Evolutionary conservation across 2,329 filamentous ascomycete genomes (phyloP), one percentile per base, ranked within the genome.

Genomic region (Trichoderma polysporum): DNA sequence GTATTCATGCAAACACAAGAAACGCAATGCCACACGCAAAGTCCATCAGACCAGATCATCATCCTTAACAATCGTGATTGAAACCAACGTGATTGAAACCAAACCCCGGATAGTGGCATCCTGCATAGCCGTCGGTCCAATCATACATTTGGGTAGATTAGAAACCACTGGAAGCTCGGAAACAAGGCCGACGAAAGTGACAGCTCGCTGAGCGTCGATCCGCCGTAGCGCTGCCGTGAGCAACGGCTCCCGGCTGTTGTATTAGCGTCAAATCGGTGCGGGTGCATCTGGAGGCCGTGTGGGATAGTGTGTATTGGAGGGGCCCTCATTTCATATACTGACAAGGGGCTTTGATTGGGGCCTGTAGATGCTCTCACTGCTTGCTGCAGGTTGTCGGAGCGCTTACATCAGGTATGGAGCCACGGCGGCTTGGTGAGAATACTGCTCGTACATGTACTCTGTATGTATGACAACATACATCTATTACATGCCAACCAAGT

Each of bases 111-210:
- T 13, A 6, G n/a, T 54, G 47, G 33, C 47, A 63, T 53, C 50
- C 37, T 35, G 50, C 49, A 63, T 63, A 54, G 47, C 60, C 60
- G 50, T 25, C 60, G 59, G 56, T 62, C 59, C 47, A 47, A 62
- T 56, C 27, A 53, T 62, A 53, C 47, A 27, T 39, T n/a, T n/a
- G 33, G 33, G 29, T 27, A 47, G 27, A 15, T 25, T 39, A 22
- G 52, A 54, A n/a, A 19, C 52, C 52, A n/a, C 52, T 54, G 31
- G 25, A 52, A 31, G 49, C 3, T 5, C 25, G n/a, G 56, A 41
- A 45, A 41, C 25, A 41, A n/a, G 45, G 35, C 59, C 59, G 29
- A 19, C 22, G 27, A 39, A 45, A 3, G 19, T 39, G 35, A 62
- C 47, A 64, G 29, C 50, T 37, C 19, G 37, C 60, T 27, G 50